Base-by-base conservation (phyloP, 1,284 basidiomycete species). In the Athelia sp. region DNA sequence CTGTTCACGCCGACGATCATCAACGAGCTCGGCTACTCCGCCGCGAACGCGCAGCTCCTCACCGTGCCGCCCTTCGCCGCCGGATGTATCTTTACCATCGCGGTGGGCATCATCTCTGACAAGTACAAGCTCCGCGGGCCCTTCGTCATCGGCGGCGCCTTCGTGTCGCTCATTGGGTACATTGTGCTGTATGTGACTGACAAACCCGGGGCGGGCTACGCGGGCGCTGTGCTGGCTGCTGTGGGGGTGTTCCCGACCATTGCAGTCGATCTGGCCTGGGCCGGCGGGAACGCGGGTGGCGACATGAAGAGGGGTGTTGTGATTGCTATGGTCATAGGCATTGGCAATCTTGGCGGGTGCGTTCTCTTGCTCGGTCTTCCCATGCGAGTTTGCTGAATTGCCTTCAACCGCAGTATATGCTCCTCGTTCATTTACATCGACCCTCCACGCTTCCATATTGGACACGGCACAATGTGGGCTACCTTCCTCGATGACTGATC, bases 231-330 rank as follows among this genome's bases (percentile, higher is more conserved):
- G 54, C 65, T 84, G 26, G 74, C 76, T 42, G 72, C 78, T 14
- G 64, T 69, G n/a, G 81, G 81, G 35, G 72, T 77, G 19, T 82
- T 70, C 60, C 76, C 80, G 11, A 71, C 73, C 4, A 71, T 82
- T 50, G 73, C 81, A 19, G 66, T 82, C 40, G 61, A 66, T 45
- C 63, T 82, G 15, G 76, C 79, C 15, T 83, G 81, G 82, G 73
- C 69, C 2, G 68, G 74, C 13, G 76, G 77, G 47, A 79, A 79
- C 54, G 71, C 72, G 2, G 81, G 80, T 48, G 82, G 82, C 14
- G 75, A 77, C 55, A 55, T 74, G 56, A 76, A 81, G 57, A 64
- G 71, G 50, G 76, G 73, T 43, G 74, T 82, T 35, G 73, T 69
- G 2, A 58, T 81, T 49, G 81, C 78, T 13, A 76, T 79, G 67